Evolutionary conservation across 441 rosid genomes (phyloP).

Genomic region (Bocquillonia castaneifolia): DNA sequence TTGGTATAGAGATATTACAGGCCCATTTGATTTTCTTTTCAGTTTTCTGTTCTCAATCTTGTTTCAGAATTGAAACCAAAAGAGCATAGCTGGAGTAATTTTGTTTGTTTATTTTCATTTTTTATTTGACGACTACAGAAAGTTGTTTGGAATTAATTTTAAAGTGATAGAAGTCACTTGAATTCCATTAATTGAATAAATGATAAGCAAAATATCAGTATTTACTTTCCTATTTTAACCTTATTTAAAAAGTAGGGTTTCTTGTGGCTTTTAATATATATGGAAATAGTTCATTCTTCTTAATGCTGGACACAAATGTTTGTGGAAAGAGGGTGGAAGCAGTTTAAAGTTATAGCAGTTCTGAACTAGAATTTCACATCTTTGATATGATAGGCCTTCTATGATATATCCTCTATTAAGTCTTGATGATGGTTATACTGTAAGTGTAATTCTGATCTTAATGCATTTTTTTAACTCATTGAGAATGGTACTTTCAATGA

Average conservation of each 20-base stretch:
- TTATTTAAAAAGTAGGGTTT: not conserved
- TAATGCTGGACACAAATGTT: not conserved
- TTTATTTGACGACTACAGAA: not conserved
- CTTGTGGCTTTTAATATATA: no score
- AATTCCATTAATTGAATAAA: not conserved
- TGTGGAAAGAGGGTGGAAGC: not conserved
- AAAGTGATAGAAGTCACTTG: no score
- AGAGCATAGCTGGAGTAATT: not conserved
- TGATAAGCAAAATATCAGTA: no score
- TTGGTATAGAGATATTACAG: not conserved
- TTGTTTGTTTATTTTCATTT: not conserved
- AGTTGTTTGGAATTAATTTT: not conserved
- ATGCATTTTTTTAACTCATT: conserved; percentile 5
- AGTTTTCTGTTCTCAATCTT: not conserved
- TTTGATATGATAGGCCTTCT: not conserved
- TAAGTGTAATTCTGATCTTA: not conserved
- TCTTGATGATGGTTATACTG: not conserved
- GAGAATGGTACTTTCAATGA: not conserved
- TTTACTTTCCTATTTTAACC: not conserved
- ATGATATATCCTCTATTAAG: not conserved
- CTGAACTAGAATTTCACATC: no score
- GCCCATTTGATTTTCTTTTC: not conserved
- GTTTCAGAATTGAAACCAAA: not conserved
- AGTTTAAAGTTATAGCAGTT: not conserved
- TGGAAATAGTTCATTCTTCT: not conserved